Evolutionary conservation across 768 basidiomycete species (phyloP).

Genomic region (Asterophora parasitica): DNA sequence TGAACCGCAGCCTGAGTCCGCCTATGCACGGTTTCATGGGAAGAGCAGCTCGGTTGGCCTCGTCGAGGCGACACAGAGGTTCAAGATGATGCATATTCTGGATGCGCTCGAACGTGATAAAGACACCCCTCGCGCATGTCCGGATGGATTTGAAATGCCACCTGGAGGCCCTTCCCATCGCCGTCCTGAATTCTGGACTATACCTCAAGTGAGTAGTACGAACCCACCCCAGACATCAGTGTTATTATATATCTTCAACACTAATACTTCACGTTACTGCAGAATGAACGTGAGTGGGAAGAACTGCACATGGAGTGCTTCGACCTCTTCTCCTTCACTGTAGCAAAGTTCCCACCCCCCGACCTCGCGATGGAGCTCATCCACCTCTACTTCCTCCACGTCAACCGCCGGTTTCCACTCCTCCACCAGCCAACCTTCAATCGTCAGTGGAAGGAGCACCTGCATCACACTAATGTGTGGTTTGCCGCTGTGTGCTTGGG

Average conservation of each 20-base stretch:
- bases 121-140: conserved; percentile 11
- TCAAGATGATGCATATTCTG: conserved; percentile 46
- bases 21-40: conserved; percentile 54
- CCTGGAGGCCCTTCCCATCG: conserved; percentile 19
- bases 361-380: conserved; percentile 60
- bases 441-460: conserved; percentile 47
- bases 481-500: conserved; percentile 59
- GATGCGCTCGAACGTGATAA: conserved; percentile 23
- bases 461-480: conserved; percentile 52
- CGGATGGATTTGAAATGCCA: conserved; percentile 9
- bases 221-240: too few species aligned
- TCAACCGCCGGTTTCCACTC: conserved; percentile 58
- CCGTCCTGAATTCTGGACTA: conserved; percentile 53
- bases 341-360: conserved; percentile 53
- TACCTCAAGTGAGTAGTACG: conserved; percentile 52
- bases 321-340: conserved; percentile 27
- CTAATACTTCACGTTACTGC: background rate
- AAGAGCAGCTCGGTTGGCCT: conserved; percentile 55
- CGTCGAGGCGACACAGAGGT: conserved; percentile 47
- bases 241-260: background rate
- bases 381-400: conserved; percentile 59
- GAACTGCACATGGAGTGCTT: conserved; percentile 30
- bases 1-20: conserved; percentile 25
- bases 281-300: conserved; percentile 63
- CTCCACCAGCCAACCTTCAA: conserved; percentile 71